Evolutionary conservation across 106 monocot genomes (phyloP).

Genomic region (Narthecium ossifragum): DNA sequence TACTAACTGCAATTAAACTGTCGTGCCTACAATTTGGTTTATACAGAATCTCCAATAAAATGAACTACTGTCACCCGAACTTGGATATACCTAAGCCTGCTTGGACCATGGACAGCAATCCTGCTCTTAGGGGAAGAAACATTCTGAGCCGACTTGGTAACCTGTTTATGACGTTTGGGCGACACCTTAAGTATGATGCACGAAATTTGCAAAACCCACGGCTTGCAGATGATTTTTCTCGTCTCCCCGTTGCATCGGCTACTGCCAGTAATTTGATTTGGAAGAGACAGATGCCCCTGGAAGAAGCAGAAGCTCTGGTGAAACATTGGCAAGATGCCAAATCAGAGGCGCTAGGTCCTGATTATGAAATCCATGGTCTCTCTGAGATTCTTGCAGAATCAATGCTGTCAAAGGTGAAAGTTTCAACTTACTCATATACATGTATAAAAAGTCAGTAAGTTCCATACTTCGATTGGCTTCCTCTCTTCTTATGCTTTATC

Average conservation of each 20-base stretch:
- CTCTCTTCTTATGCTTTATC: not conserved
- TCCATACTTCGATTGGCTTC: too few species aligned
- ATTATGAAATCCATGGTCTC: constrained; percentile 48
- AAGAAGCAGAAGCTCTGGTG: constrained; percentile 80
- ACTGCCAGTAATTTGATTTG: constrained; percentile 8
- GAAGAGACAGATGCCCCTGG: constrained; percentile 48
- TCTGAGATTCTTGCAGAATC: constrained; percentile 73
- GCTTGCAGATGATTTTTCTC: constrained; percentile 20
- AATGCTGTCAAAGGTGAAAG: constrained; percentile 78
- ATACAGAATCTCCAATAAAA: constrained; percentile 10
- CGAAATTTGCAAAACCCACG: constrained; percentile 15
- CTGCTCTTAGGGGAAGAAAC: constrained; percentile 10
- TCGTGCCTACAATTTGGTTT: constrained; percentile 28
- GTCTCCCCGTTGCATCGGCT: constrained; percentile 15
- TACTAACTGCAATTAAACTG: constrained; percentile 40
- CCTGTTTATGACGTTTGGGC: constrained; percentile 22
- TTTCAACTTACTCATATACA: not conserved
- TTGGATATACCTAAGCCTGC: constrained; percentile 9
- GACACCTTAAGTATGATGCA: constrained; percentile 20
- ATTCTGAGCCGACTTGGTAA: constrained; percentile 27
- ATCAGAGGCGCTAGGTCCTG: constrained; percentile 80
- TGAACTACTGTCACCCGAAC: constrained; percentile 13
- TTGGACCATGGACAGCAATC: constrained; percentile 7
- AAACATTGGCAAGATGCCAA: constrained; percentile 84
- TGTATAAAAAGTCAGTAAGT: too few species aligned